Base-by-base conservation (phyloP, 1,139 yeast genomes). In the Diutina ranongensis region DNA sequence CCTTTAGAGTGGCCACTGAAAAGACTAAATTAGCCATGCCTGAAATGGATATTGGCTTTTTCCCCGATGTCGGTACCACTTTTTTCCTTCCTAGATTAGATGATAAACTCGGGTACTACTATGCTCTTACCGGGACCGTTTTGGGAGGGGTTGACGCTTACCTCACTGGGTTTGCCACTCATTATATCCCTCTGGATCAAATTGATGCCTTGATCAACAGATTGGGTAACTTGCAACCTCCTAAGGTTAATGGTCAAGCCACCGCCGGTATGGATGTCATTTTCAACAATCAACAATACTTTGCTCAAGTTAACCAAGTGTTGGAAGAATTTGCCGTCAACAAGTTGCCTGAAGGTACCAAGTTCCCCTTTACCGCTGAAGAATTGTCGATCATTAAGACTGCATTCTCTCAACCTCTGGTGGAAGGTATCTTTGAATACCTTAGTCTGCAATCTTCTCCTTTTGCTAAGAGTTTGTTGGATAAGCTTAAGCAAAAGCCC, bases 1-100 rank as follows among this genome's bases (percentile, higher is more conserved):
- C 97, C 2, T 89, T 89, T 71, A 77, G 98, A 59, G 71, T 92
- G 45, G 94, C 94, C 12, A 86, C 96, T 35, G 97, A 92, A 57
- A 76, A 76, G 57, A 89, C 97, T 18, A 74, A 81, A 58, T 76
- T 89, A 65, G 95, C 97, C 50, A 94, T 92, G 98, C 98, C 98
- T 4, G 98, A 92, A 63, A 83, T 94, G 73, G 92, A 86, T 56
- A 92, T 94, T 60, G 99, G 99, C 0, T 87, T 89, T 62, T 85
- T 86, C 68, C 95, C 96, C 9, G 99, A 92, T 61, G 97, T 92
- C 9, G 98, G 97, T 40, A 83, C 94, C 38, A 80, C 95, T 5
- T 89, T 85, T 64, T 89, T 89, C 64, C 69, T 94, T 54, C 87
- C 95, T 38, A 76, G 86, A 54, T 65, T 88, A 51, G 92, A 84